Conservation (phyloP, 116 monocot genomes). For the Dioscorea cayenensis region DNA sequence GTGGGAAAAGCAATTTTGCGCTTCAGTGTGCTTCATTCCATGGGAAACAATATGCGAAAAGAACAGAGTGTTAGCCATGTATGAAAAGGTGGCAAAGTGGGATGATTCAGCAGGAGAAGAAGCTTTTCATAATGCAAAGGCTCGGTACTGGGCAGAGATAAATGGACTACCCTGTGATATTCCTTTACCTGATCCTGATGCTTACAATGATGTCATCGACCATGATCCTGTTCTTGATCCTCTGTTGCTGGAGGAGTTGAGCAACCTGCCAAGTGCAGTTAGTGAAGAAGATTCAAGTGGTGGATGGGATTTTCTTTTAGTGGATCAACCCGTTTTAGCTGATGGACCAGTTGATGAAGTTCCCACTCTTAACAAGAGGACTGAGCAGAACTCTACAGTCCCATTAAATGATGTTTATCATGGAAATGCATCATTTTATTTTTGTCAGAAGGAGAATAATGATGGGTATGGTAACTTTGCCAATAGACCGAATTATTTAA, state of each 20-base stretch:
- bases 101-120: constrained; percentile 67
- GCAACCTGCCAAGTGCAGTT: constrained; percentile 7
- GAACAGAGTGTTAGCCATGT: constrained; percentile 18
- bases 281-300: constrained; percentile 2
- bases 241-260: constrained; percentile 38
- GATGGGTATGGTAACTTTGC: not conserved
- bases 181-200: constrained; percentile 53
- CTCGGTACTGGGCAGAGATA: constrained; percentile 49
- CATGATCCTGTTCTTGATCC: constrained; percentile 41
- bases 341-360: constrained; percentile 35
- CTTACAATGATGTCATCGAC: constrained; percentile 54
- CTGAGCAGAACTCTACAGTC: not conserved
- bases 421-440: not conserved
- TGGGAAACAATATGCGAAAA: constrained; percentile 56
- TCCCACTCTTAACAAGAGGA: not conserved
- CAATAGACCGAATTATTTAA: not conserved
- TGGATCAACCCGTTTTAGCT: constrained; percentile 20
- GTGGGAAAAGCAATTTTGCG: constrained; percentile 75
- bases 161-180: constrained; percentile 43
- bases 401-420: not conserved
- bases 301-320: constrained; percentile 30
- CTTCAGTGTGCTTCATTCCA: constrained; percentile 36
- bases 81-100: constrained; percentile 48
- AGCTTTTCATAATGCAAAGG: constrained; percentile 57
- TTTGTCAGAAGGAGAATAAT: not conserved